Conservation (phyloP, 352 stramenopile species). For the Pythium dissotocum region DNA sequence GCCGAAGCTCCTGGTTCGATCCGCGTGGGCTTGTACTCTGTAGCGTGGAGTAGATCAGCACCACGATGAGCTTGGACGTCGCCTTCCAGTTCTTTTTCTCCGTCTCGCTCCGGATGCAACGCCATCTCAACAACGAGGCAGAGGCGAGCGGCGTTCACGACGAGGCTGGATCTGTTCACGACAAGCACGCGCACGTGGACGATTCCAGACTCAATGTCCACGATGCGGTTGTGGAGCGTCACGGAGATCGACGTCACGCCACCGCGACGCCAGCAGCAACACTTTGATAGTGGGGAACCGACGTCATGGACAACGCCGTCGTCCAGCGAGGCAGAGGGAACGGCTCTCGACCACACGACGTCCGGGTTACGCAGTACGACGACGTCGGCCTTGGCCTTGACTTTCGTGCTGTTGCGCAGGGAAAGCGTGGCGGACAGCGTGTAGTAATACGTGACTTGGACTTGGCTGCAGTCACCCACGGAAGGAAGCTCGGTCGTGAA, state of each 20-base stretch:
- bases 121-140: constrained; percentile 1
- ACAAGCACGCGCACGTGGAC: constrained; percentile 8
- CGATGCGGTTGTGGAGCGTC: constrained; percentile 12
- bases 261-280: constrained; percentile 2
- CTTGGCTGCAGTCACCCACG: not conserved
- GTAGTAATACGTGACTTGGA: not conserved
- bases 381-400: not conserved
- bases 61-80: not conserved
- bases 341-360: not conserved
- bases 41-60: not conserved
- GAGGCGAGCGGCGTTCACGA: not conserved
- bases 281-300: not conserved
- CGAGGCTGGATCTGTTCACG: not conserved
- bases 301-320: not conserved
- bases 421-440: not conserved
- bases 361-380: not conserved
- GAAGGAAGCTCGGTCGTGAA: not conserved
- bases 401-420: constrained; percentile 4
- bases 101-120: not conserved
- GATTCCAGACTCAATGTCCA: constrained; percentile 5
- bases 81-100: not conserved
- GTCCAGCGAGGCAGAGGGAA: not conserved
- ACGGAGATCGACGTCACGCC: not conserved
- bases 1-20: constrained; percentile 3
- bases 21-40: not conserved